phyloP scores from a whole-genome alignment of 495 filamentous ascomycete species.

The Durotheca rogersii region DNA sequence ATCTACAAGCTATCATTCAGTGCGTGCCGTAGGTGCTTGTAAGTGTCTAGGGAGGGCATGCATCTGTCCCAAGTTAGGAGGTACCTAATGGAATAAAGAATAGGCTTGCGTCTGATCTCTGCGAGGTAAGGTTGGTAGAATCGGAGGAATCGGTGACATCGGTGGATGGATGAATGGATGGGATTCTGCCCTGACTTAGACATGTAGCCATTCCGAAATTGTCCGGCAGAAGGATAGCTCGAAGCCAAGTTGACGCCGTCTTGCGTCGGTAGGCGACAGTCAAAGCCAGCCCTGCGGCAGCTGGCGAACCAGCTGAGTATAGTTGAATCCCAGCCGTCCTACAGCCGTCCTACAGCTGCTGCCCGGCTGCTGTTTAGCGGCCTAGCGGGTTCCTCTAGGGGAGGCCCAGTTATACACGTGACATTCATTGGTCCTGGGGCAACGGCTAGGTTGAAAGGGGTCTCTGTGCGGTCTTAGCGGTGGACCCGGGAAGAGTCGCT shows the following conservation, averaged over 20 bases:
- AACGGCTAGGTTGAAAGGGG: constrained; percentile 43
- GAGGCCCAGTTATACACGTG: constrained; percentile 26
- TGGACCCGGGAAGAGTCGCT: constrained; percentile 41
- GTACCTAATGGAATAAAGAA: constrained; percentile 11
- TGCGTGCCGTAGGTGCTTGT: too few species aligned
- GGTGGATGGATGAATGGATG: constrained; percentile 12
- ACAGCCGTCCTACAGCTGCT: too few species aligned
- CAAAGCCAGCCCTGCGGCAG: too few species aligned
- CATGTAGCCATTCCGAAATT: constrained; percentile 29
- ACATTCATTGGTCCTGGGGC: constrained; percentile 28
- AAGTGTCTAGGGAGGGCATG: too few species aligned
- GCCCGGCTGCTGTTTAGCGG: constrained; percentile 1
- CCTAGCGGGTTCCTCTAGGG: background rate
- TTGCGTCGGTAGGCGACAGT: background rate
- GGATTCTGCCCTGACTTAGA: constrained; percentile 15
- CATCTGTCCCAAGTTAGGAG: background rate
- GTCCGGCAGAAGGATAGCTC: constrained; percentile 20
- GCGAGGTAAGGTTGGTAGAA: background rate
- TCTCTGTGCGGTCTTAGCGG: constrained; percentile 35
- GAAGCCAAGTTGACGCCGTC: constrained; percentile 2
- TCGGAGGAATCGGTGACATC: background rate
- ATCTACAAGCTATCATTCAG: too few species aligned
- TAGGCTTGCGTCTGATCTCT: constrained; percentile 25
- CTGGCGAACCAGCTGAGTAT: too few species aligned
- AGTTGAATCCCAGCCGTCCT: too few species aligned